phyloP scores from a whole-genome alignment of 139 green algal species.

The Coccomyxa sp. region DNA sequence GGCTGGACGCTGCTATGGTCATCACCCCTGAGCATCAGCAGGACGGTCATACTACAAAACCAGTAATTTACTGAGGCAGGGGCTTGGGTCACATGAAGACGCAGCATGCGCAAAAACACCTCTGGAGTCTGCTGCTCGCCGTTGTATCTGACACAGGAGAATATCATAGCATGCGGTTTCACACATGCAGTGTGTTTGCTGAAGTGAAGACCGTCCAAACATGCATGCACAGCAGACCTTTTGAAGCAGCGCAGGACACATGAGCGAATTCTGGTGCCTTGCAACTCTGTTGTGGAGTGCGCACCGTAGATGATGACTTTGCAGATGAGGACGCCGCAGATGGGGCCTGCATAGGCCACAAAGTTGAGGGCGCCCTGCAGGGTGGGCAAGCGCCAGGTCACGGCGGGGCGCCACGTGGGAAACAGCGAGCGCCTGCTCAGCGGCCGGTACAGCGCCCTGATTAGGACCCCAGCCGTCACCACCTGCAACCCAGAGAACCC shows the following conservation, averaged over 20 bases:
- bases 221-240: no score
- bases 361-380: constrained; percentile 1
- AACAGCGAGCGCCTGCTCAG: constrained; percentile 1
- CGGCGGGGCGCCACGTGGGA: background rate
- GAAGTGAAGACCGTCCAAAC: no score
- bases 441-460: background rate
- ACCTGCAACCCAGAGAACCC: background rate
- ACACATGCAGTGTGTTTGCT: no score
- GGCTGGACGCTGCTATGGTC: background rate
- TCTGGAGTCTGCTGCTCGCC: no score
- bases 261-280: no score
- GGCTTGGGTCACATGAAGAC: no score
- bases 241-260: no score
- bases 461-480: background rate
- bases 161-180: no score
- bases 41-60: no score
- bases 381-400: constrained; percentile 8
- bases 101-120: no score
- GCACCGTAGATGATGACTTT: constrained; percentile 16
- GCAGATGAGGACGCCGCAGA: constrained; percentile 16
- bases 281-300: background rate
- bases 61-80: no score
- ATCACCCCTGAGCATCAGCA: constrained; percentile 11
- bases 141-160: no score
- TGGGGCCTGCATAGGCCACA: constrained; percentile 15